A percentile compares a stretch with the other conserved stretches of the same genome.
Evolutionary conservation across 768 basidiomycete genomes (phyloP).

Genomic region (Pisolithus tinctorius): DNA sequence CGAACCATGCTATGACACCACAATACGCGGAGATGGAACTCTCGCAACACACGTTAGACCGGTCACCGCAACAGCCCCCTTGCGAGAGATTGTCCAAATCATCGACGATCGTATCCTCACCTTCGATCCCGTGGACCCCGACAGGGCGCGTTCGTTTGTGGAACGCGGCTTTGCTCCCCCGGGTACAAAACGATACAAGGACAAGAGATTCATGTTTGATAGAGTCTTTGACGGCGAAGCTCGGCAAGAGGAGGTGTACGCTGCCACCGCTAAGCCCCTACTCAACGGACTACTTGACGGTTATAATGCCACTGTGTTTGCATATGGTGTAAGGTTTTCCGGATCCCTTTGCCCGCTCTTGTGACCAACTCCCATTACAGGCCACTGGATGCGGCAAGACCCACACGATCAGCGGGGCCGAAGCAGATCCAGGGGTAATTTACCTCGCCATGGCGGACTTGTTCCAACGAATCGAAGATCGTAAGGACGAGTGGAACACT

Average conservation of each 20-base stretch:
- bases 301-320: slow-evolving; percentile 96
- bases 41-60: slow-evolving; percentile 60
- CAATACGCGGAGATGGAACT: slow-evolving; percentile 79
- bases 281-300: slow-evolving; percentile 84
- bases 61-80: slow-evolving; percentile 45
- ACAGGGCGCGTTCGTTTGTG: slow-evolving; percentile 70
- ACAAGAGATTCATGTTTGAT: slow-evolving; percentile 96
- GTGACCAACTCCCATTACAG: slow-evolving; percentile 35
- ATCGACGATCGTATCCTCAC: slow-evolving; percentile 93
- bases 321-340: slow-evolving; percentile 77
- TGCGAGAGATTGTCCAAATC: slow-evolving; percentile 78
- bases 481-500: slow-evolving; percentile 75
- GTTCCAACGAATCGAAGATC: slow-evolving; percentile 87
- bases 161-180: slow-evolving; percentile 82
- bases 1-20: slow-evolving; percentile 60
- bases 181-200: slow-evolving; percentile 91
- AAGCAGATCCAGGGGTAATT: slow-evolving; percentile 85
- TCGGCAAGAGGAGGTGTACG: slow-evolving; percentile 82
- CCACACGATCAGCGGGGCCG: slow-evolving; percentile 94
- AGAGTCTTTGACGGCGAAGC: slow-evolving; percentile 80
- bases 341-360: neutral
- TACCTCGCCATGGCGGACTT: slow-evolving; percentile 97
- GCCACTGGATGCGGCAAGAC: slow-evolving; percentile 99
- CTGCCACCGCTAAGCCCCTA: slow-evolving; percentile 78
- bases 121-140: slow-evolving; percentile 93